A percentile compares a stretch with the other conserved stretches of the same genome.
phyloP scores from a whole-genome alignment of 2,329 filamentous ascomycete species.

The Fusarium scirpi region DNA sequence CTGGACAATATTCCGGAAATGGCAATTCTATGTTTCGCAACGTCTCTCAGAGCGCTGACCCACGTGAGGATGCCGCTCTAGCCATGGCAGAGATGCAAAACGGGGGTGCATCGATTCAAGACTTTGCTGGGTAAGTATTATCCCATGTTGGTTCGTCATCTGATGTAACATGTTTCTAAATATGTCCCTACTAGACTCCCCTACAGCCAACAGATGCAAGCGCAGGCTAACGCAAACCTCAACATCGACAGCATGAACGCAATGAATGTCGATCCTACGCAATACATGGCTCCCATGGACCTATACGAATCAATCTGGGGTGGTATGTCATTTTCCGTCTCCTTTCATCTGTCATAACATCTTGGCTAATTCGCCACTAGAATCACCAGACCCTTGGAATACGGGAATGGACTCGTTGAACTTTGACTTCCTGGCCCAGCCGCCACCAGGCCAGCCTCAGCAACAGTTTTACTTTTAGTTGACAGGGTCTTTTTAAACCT shows the following conservation, averaged over 20 bases:
- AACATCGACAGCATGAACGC: conserved; percentile 60
- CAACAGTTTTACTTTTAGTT: conserved; percentile 69
- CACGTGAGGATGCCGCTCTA: conserved; percentile 71
- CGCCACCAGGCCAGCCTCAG: conserved; percentile 68
- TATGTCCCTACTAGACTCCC: conserved; percentile 49
- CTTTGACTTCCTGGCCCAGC: conserved; percentile 71
- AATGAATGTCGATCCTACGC: conserved; percentile 67
- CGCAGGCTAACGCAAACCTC: conserved; percentile 47
- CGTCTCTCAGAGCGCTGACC: conserved; percentile 56
- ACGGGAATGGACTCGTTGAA: conserved; percentile 67
- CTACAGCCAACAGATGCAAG: conserved; percentile 55
- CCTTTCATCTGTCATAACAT: not conserved
- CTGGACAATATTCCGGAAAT: conserved; percentile 39
- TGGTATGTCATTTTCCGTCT: conserved; percentile 59
- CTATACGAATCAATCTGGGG: conserved; percentile 77
- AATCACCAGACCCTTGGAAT: conserved; percentile 71
- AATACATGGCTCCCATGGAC: conserved; percentile 75
- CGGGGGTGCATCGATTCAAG: conserved; percentile 59
- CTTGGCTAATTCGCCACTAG: conserved; percentile 51
- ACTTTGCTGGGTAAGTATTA: conserved; percentile 57
- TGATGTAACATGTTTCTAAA: conserved; percentile 30
- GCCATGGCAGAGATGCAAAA: conserved; percentile 76
- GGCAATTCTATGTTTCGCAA: conserved; percentile 46
- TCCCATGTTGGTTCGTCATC: not conserved
- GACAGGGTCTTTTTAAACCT: not conserved